phyloP scores from a whole-genome alignment of 169 alveolate species.

The Condylostoma magnum region DNA sequence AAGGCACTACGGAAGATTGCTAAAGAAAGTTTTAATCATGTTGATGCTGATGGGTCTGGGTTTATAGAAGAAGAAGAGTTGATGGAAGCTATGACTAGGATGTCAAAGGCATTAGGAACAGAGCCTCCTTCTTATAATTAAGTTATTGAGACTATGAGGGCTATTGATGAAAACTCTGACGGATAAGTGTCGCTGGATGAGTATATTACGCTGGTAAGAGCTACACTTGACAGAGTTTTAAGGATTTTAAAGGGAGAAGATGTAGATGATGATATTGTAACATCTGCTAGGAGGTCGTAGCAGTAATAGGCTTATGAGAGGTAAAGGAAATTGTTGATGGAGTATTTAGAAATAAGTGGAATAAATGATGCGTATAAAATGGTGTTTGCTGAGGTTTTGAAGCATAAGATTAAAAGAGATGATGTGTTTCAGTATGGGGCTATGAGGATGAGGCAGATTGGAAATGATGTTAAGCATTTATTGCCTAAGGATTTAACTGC shows the following conservation, averaged over 20 bases:
- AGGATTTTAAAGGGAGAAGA: too few species aligned
- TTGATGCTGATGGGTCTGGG: slow-evolving; percentile 19
- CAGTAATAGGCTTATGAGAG: too few species aligned
- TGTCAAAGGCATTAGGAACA: neutral
- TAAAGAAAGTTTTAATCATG: neutral
- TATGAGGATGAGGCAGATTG: slow-evolving; percentile 70
- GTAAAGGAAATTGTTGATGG: too few species aligned
- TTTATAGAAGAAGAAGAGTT: slow-evolving; percentile 20
- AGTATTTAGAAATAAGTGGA: slow-evolving; percentile 68
- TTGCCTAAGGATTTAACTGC: slow-evolving; percentile 19
- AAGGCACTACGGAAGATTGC: neutral
- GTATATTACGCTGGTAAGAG: neutral
- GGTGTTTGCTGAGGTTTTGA: slow-evolving; percentile 64
- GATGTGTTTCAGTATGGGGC: slow-evolving; percentile 70
- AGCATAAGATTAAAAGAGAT: slow-evolving; percentile 62
- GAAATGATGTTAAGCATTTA: slow-evolving; percentile 60
- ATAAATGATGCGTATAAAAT: slow-evolving; percentile 58
- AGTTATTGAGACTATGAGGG: neutral
- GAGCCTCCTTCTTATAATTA: neutral
- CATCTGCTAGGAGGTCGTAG: too few species aligned
- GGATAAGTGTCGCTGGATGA: neutral
- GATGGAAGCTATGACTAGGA: neutral
- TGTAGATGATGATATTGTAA: too few species aligned
- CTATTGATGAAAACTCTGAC: slow-evolving; percentile 4
- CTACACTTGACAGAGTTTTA: too few species aligned